A percentile compares a stretch with the other conserved stretches of the same genome.
phyloP scores from a whole-genome alignment of 495 filamentous ascomycete genomes.

The Penicillium coprophilum region DNA sequence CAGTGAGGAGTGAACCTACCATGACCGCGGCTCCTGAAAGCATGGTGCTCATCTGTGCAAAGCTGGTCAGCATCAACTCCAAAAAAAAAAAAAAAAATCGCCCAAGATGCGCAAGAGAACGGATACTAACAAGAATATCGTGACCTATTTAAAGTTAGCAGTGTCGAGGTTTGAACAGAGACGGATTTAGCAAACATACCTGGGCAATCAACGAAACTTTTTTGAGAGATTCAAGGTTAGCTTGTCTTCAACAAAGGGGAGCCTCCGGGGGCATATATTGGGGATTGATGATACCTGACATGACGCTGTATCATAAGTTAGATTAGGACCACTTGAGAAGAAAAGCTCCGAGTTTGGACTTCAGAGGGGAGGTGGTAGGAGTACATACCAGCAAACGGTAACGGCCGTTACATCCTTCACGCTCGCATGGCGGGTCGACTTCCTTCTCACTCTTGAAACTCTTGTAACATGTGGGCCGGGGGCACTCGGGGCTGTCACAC shows the following conservation, averaged over 20 bases:
- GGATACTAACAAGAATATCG: slow-evolving; percentile 74
- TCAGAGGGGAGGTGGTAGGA: slow-evolving; percentile 56
- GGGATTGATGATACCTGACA: slow-evolving; percentile 37
- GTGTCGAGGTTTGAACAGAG: not conserved
- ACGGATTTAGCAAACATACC: slow-evolving; percentile 29
- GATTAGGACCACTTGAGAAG: not conserved
- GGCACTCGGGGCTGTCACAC: slow-evolving; percentile 88
- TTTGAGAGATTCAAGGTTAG: slow-evolving; percentile 1
- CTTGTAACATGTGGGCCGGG: slow-evolving; percentile 90
- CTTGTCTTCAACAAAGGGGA: not conserved
- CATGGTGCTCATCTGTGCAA: slow-evolving; percentile 86
- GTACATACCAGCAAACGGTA: slow-evolving; percentile 79
- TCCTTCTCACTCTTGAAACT: slow-evolving; percentile 99
- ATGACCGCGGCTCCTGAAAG: slow-evolving; percentile 98
- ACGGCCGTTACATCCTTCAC: slow-evolving; percentile 81
- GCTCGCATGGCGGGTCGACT: slow-evolving; percentile 90
- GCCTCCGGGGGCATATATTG: not conserved
- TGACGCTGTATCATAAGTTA: slow-evolving; percentile 14
- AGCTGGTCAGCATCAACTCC: slow-evolving; percentile 7
- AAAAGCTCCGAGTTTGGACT: not conserved
- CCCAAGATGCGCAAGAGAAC: not conserved
- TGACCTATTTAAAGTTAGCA: slow-evolving; percentile 52
- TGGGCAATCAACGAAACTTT: slow-evolving; percentile 88
- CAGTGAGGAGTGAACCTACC: slow-evolving; percentile 26
- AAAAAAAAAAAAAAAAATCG: not conserved